These are phyloP conservation scores for Xylariaceae sp. DNA, from an alignment of 2,329 filamentous ascomycete species.

Conservation along the genomic window DNA sequence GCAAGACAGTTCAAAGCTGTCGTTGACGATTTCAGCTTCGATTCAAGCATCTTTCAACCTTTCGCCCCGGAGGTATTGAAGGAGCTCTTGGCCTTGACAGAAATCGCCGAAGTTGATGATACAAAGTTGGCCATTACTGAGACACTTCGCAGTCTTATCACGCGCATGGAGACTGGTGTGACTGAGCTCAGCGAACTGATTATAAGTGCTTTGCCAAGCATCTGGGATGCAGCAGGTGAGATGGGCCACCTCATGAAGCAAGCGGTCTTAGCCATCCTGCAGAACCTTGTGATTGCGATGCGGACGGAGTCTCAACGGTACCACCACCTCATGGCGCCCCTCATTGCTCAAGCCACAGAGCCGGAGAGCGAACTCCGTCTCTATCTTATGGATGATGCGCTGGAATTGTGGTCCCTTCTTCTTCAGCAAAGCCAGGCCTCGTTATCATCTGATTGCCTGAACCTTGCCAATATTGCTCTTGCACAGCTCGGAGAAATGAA, in stretches of 20 bases:
- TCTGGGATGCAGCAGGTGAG: slow-evolving; percentile 78
- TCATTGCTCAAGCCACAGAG: slow-evolving; percentile 76
- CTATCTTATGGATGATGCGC: slow-evolving; percentile 84
- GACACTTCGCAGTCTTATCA: slow-evolving; percentile 76
- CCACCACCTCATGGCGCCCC: slow-evolving; percentile 73
- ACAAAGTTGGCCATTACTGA: slow-evolving; percentile 88
- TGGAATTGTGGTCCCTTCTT: slow-evolving; percentile 83
- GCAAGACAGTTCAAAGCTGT: slow-evolving; percentile 78
- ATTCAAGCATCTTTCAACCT: slow-evolving; percentile 67
- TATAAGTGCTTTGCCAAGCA: slow-evolving; percentile 69
- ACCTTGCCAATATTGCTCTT: slow-evolving; percentile 59
- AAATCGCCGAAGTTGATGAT: slow-evolving; percentile 76
- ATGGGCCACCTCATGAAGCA: slow-evolving; percentile 94
- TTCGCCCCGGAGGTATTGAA: slow-evolving; percentile 71
- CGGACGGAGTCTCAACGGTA: slow-evolving; percentile 73
- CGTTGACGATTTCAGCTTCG: slow-evolving; percentile 81
- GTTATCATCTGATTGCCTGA: slow-evolving; percentile 57
- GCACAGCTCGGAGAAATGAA: slow-evolving; percentile 64
- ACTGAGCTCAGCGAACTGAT: slow-evolving; percentile 71
- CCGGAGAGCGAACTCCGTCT: slow-evolving; percentile 70
- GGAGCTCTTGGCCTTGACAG: slow-evolving; percentile 71
- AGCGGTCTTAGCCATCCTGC: slow-evolving; percentile 79
- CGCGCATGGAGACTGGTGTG: slow-evolving; percentile 73
- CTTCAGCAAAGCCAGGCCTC: slow-evolving; percentile 62
- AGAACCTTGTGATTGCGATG: slow-evolving; percentile 82